Conservation (phyloP, 805 yeast genomes). For the Pichia eremophila region DNA sequence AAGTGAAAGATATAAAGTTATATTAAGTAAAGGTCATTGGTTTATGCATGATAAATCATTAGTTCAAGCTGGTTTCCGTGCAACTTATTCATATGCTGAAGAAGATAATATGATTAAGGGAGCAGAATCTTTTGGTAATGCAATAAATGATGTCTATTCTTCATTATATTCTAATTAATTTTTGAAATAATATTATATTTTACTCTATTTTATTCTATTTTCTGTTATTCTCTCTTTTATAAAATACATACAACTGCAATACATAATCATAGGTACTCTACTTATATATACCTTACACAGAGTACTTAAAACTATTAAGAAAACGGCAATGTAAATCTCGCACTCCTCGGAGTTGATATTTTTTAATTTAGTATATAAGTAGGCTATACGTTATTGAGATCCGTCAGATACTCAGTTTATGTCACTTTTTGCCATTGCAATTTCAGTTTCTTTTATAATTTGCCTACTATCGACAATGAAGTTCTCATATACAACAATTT, state of each 20-base stretch:
- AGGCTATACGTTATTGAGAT: too few species aligned
- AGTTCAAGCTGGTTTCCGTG: slow-evolving; percentile 22
- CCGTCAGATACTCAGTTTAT: too few species aligned
- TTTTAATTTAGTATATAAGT: too few species aligned
- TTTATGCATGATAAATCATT: slow-evolving; percentile 20
- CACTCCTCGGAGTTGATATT: too few species aligned
- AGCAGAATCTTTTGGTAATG: slow-evolving; percentile 19
- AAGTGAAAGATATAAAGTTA: slow-evolving; percentile 17
- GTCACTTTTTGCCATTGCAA: too few species aligned
- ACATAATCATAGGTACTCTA: too few species aligned
- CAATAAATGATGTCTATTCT: slow-evolving; percentile 14
- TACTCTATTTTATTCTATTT: background rate
- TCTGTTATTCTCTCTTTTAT: too few species aligned
- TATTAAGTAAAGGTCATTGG: slow-evolving; percentile 28
- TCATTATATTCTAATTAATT: slow-evolving; percentile 5
- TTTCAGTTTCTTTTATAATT: background rate
- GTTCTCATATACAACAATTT: background rate
- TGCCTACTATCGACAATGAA: background rate
- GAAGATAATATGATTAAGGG: slow-evolving; percentile 18
- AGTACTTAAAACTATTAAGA: too few species aligned
- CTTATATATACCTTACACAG: too few species aligned
- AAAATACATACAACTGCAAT: too few species aligned
- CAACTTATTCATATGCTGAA: slow-evolving; percentile 24
- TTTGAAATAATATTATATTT: background rate
- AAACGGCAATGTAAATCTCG: too few species aligned